phyloP scores from a whole-genome alignment of 1,284 basidiomycete genomes.

The Paramarasmius palmivorus region DNA sequence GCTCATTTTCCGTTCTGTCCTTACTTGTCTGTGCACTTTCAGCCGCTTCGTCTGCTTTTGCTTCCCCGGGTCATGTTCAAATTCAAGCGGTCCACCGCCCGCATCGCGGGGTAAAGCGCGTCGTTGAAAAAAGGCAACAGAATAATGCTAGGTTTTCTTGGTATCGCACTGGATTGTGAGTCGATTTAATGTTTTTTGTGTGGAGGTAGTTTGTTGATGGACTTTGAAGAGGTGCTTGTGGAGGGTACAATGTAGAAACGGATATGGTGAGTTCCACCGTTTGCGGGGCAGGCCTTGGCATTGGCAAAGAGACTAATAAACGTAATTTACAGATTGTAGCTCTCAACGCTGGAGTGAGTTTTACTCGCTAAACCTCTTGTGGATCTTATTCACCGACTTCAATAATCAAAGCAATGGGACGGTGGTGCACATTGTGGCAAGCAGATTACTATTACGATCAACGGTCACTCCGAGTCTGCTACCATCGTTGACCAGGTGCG shows the following conservation, averaged over 20 bases:
- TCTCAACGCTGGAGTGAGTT: background rate
- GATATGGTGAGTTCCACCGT: background rate
- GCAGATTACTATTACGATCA: conserved; percentile 4
- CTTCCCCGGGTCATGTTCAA: background rate
- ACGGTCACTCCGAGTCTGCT: conserved; percentile 1
- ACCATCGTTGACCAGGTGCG: conserved; percentile 6
- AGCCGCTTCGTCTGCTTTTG: background rate
- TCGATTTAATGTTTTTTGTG: background rate
- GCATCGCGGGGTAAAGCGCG: background rate
- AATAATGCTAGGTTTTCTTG: background rate
- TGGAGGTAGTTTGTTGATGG: background rate
- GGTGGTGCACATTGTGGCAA: conserved; percentile 8
- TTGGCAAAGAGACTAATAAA: no score
- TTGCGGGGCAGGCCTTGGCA: background rate
- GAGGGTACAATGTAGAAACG: background rate
- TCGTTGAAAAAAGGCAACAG: background rate
- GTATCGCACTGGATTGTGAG: background rate
- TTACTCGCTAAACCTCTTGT: background rate
- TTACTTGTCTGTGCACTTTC: background rate
- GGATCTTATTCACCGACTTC: background rate
- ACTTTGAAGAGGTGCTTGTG: conserved; percentile 1
- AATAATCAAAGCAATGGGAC: conserved; percentile 6
- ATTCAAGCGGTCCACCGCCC: no score
- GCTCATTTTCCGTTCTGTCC: conserved; percentile 2
- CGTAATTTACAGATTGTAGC: background rate